Evolutionary conservation across 1,284 basidiomycete species (phyloP).

Genomic region (Ustilago trichophora): DNA sequence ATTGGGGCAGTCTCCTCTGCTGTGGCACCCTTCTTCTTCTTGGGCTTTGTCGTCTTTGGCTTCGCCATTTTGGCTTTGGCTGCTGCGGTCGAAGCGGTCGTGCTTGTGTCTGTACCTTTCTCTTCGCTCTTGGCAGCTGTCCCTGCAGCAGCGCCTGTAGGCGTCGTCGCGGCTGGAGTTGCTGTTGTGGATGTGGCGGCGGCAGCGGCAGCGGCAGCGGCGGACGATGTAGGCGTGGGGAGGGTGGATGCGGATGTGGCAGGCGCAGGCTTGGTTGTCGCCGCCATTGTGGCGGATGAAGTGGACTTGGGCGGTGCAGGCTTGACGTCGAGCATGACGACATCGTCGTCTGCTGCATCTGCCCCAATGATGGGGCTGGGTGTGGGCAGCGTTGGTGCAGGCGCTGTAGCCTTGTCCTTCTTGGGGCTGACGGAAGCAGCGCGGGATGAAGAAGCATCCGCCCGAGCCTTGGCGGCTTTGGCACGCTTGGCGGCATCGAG

Average conservation of each 20-base stretch:
- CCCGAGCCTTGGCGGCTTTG: conserved; percentile 48
- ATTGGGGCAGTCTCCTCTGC: conserved; percentile 13
- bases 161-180: background rate
- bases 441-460: conserved; percentile 19
- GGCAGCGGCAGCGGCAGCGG: background rate
- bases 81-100: conserved; percentile 4
- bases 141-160: background rate
- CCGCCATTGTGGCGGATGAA: background rate
- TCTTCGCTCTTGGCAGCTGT: conserved; percentile 7
- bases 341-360: conserved; percentile 12
- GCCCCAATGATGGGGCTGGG: background rate
- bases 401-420: conserved; percentile 9
- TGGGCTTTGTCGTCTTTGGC: conserved; percentile 29
- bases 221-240: no score
- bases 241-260: conserved; percentile 4
- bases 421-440: conserved; percentile 25
- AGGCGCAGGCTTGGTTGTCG: background rate
- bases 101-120: conserved; percentile 4
- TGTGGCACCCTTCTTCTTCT: conserved; percentile 40
- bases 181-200: conserved; percentile 5
- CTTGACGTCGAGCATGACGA: conserved; percentile 40
- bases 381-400: conserved; percentile 6
- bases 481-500: conserved; percentile 51
- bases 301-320: conserved; percentile 6
- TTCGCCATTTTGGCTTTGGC: conserved; percentile 40